Evolutionary conservation across 768 basidiomycete genomes (phyloP), one percentile per base, ranked within the genome.

Genomic region (Multifurca ochricompacta): DNA sequence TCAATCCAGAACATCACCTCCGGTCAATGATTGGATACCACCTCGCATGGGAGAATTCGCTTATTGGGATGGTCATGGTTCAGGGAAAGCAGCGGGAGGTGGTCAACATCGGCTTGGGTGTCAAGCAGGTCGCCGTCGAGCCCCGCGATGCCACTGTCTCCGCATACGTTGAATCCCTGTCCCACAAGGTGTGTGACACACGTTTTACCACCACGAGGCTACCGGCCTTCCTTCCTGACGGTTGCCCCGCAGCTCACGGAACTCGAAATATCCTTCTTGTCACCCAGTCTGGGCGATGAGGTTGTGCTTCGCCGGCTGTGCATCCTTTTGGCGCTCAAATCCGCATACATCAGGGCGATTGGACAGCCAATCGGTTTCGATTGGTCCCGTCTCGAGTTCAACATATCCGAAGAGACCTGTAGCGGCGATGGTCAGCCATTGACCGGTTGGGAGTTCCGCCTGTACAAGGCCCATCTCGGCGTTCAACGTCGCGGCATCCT

Each of bases 11-110:
- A 55, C 60, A 61, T 32, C 80, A 79, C 47, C 71, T 82, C 16
- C 78, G 80, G 21, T 84, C 86, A 0, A 84, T 83, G 78, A 90
- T 90, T 54, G 87, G 87, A 6, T 90, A 90, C 61, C 84, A 87
- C 54, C 78, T 87, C 42, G 74, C 81, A 1, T 81, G 76, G 60
- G 80, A 83, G 56, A 78, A 77, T 53, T 85, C 83, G 9, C 66
- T 90, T 8, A 80, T 87, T 50, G 86, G 83, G n/a, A 88, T 90
- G 85, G 81, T 83, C 35, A 87, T 91, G 79, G 85, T 85, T 1
- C 87, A 91, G 61, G 89, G 89, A 3, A 74, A 76, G 9, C 80
- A 82, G 51, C 77, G 80, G 41, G 81, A 85, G 53, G 89, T 91
- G 44, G 73, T 87, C 61, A 88, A 89, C 68, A 82, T 91, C 62